A percentile compares a stretch with the other conserved stretches of the same genome.
Evolutionary conservation across 257 asterid species (phyloP).

Genomic region (Penstemon davidsonii): DNA sequence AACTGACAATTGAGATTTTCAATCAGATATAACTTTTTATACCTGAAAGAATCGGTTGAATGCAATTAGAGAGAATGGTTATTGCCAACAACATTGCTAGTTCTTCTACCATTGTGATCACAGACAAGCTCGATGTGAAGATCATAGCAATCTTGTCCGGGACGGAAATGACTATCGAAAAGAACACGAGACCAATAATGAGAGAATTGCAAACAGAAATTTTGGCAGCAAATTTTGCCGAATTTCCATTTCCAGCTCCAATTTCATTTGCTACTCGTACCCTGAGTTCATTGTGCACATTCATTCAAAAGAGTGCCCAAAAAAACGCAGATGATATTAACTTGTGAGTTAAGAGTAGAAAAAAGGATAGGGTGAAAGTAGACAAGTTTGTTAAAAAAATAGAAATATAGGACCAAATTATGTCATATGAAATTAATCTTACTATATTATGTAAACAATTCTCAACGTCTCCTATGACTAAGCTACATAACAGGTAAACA

Average conservation of each 20-base stretch:
- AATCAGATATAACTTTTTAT: neutral
- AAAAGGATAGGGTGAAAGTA: neutral
- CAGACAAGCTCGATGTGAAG: constrained; percentile 53
- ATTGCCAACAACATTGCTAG: constrained; percentile 49
- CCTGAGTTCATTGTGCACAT: constrained; percentile 33
- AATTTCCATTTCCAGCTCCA: constrained; percentile 53
- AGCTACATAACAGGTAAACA: too few species aligned
- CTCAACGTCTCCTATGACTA: too few species aligned
- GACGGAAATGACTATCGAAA: constrained; percentile 33
- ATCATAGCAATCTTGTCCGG: constrained; percentile 52
- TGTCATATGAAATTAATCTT: too few species aligned
- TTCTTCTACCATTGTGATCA: constrained; percentile 50
- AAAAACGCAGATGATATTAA: neutral
- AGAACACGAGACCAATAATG: constrained; percentile 40
- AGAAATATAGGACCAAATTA: neutral
- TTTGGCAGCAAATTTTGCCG: constrained; percentile 50
- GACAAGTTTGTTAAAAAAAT: neutral
- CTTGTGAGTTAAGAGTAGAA: constrained; percentile 2
- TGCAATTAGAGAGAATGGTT: constrained; percentile 46
- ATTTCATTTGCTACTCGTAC: constrained; percentile 66
- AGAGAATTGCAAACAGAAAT: constrained; percentile 48
- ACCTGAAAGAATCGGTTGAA: constrained; percentile 70
- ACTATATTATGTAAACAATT: neutral
- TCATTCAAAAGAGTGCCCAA: neutral
- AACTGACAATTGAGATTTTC: neutral